phyloP scores from a whole-genome alignment of 2,329 filamentous ascomycete species.

The Penicillium sp. region DNA sequence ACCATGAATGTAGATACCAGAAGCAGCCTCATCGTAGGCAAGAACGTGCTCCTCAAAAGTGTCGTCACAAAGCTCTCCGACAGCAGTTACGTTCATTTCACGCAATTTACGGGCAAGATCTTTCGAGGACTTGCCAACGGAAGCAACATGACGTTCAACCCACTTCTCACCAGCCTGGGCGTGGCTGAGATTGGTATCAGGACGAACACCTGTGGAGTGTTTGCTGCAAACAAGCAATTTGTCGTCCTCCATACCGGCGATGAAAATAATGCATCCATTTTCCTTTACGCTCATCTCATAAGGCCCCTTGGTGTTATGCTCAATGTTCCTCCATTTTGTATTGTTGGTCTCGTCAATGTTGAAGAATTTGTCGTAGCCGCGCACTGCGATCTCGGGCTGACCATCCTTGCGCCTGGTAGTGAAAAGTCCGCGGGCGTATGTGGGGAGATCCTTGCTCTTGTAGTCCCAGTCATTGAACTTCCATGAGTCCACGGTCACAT shows the following conservation, averaged over 20 bases:
- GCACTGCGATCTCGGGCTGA: conserved; percentile 72
- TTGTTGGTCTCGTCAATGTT: conserved; percentile 79
- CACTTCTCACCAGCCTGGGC: conserved; percentile 78
- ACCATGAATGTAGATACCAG: conserved; percentile 91
- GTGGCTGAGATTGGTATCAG: conserved; percentile 72
- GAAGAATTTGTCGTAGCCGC: conserved; percentile 99
- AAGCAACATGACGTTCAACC: conserved; percentile 74
- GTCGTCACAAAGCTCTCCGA: conserved; percentile 95
- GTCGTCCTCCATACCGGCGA: conserved; percentile 84
- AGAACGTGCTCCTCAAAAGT: conserved; percentile 95
- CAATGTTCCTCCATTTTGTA: conserved; percentile 80
- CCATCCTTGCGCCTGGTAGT: conserved; percentile 69
- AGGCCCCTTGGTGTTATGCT: conserved; percentile 72
- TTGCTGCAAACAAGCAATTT: conserved; percentile 97
- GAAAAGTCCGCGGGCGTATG: conserved; percentile 90
- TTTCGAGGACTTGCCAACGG: conserved; percentile 72
- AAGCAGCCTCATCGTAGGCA: conserved; percentile 75
- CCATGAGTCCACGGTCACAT: conserved; percentile 81
- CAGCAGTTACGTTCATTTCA: conserved; percentile 82
- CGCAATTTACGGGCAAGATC: conserved; percentile 76
- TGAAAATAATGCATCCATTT: conserved; percentile 99
- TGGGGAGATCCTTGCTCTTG: conserved; percentile 80
- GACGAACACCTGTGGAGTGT: conserved; percentile 84
- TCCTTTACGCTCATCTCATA: conserved; percentile 97
- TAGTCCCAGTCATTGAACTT: conserved; percentile 94